Evolutionary conservation across 148 eudicot genomes (phyloP).

Genomic region (Spergularia marina): DNA sequence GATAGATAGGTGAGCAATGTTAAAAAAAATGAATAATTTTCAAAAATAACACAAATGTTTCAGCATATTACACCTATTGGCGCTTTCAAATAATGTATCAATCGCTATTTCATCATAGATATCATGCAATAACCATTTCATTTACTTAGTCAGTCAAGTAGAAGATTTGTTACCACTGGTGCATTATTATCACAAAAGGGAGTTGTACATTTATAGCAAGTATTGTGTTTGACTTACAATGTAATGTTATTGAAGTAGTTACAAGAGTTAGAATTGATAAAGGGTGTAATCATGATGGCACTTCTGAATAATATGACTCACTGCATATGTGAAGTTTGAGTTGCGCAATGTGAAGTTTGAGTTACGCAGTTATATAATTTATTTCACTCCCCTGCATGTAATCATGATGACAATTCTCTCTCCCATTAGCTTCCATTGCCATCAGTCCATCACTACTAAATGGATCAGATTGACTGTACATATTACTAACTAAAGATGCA

Average conservation of each 20-base stretch:
- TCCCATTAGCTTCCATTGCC: neutral
- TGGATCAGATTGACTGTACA: too few species aligned
- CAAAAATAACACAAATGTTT: neutral
- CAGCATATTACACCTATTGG: neutral
- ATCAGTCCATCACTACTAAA: neutral
- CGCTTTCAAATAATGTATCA: neutral
- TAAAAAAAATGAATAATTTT: neutral
- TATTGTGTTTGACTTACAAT: neutral
- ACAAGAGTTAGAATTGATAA: neutral
- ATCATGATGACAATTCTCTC: neutral
- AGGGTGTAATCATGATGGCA: neutral
- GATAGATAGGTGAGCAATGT: neutral
- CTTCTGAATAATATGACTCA: too few species aligned
- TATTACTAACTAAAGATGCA: neutral
- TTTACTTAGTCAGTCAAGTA: neutral
- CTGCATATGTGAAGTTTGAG: too few species aligned
- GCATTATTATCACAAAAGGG: neutral
- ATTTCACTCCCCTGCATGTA: neutral
- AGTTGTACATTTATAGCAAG: neutral
- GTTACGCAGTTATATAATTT: too few species aligned
- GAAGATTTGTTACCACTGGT: neutral
- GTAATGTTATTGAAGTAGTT: neutral
- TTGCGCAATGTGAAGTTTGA: too few species aligned
- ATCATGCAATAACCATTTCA: neutral
- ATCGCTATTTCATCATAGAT: neutral